Conservation (phyloP, 2,329 filamentous ascomycete species). For the Sclerotinia subarctica region DNA sequence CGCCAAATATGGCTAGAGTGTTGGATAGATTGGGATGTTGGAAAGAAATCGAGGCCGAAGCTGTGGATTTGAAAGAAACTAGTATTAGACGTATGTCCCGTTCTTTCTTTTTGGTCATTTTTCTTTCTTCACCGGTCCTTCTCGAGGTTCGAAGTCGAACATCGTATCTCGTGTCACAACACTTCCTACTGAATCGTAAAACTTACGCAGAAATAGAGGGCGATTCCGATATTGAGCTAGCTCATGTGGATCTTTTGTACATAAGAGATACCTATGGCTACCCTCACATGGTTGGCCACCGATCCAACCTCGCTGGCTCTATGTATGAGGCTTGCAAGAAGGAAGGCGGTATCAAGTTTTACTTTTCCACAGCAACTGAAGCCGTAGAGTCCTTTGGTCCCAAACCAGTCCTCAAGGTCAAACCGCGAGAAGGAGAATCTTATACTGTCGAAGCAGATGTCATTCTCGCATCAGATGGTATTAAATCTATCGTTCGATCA, state of each 20-base stretch:
- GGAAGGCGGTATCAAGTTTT: constrained; percentile 62
- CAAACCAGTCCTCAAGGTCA: constrained; percentile 56
- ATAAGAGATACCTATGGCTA: constrained; percentile 59
- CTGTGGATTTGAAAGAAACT: constrained; percentile 66
- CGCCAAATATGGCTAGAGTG: constrained; percentile 77
- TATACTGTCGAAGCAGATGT: constrained; percentile 51
- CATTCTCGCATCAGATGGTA: constrained; percentile 53
- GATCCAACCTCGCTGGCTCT: constrained; percentile 65
- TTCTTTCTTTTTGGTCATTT: not conserved
- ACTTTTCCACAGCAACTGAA: constrained; percentile 58
- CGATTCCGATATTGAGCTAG: constrained; percentile 64
- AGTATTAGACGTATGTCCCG: constrained; percentile 61
- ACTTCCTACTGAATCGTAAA: not conserved
- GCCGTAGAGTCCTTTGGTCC: constrained; percentile 58
- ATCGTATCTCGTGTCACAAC: not conserved
- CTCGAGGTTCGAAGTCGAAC: not conserved
- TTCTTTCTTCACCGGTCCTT: not conserved
- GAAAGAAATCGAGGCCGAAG: constrained; percentile 66
- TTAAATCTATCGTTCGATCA: constrained; percentile 51
- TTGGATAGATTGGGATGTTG: constrained; percentile 71
- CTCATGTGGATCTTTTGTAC: constrained; percentile 66
- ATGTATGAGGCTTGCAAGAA: constrained; percentile 68
- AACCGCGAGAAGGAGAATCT: constrained; percentile 52
- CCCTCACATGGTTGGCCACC: constrained; percentile 70
- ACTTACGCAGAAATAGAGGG: constrained; percentile 49